A percentile compares a stretch with the other conserved stretches of the same genome.
phyloP scores from a whole-genome alignment of 169 alveolate species.

The Eimeria brunetti region DNA sequence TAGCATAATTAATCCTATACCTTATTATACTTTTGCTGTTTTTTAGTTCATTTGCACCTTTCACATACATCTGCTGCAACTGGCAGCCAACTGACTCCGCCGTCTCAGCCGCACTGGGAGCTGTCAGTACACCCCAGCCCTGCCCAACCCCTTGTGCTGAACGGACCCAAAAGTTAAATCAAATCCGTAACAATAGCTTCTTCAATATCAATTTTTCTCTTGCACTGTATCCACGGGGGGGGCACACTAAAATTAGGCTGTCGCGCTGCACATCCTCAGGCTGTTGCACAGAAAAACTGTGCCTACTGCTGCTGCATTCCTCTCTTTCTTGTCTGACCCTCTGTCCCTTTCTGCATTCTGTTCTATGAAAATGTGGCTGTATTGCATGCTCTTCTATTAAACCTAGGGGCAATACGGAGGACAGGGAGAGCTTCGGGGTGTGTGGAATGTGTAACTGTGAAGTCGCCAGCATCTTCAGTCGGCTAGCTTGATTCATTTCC shows the following conservation, averaged over 20 bases:
- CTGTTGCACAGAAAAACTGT: no score
- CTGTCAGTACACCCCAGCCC: neutral
- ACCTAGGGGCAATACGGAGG: neutral
- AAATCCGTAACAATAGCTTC: no score
- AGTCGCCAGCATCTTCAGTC: no score
- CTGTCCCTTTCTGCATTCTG: no score
- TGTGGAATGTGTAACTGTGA: neutral
- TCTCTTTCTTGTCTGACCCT: no score
- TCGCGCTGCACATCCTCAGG: no score
- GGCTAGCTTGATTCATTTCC: neutral
- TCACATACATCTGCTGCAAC: neutral
- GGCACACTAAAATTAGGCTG: no score
- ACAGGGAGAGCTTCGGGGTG: neutral
- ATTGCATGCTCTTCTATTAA: neutral
- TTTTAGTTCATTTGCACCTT: neutral
- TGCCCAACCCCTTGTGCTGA: neutral
- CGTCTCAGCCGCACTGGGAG: neutral
- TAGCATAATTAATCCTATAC: neutral
- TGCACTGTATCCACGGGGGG: no score
- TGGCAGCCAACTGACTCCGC: neutral
- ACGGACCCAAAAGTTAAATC: no score
- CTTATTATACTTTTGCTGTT: neutral
- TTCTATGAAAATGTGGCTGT: neutral
- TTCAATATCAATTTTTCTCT: no score
- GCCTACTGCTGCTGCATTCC: no score